phyloP scores from a whole-genome alignment of 1,284 basidiomycete genomes.

The Ganoderma resinaceum region DNA sequence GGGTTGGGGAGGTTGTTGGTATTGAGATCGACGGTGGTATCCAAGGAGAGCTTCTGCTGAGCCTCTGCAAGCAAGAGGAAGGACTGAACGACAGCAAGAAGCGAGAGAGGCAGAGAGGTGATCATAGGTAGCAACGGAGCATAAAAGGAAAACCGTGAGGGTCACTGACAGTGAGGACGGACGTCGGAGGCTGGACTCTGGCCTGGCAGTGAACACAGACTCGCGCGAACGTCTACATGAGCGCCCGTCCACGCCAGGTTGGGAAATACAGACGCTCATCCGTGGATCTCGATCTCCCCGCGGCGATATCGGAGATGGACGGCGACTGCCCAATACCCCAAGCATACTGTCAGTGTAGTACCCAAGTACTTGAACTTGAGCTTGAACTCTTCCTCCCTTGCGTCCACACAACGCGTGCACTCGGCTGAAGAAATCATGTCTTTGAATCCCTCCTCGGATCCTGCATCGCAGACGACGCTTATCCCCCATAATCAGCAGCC shows the following conservation, averaged over 20 bases:
- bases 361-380: too few species aligned
- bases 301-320: not conserved
- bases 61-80: conserved; percentile 31
- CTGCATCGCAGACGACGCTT: conserved; percentile 66
- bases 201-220: too few species aligned
- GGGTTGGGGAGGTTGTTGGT: conserved; percentile 29
- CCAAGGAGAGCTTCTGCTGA: conserved; percentile 34
- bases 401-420: not conserved
- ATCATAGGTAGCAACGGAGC: not conserved
- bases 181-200: too few species aligned
- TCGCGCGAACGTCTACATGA: too few species aligned
- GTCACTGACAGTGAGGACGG: not conserved
- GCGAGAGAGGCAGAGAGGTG: conserved; percentile 31
- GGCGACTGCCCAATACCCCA: not conserved
- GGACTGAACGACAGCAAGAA: conserved; percentile 33
- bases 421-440: conserved; percentile 8
- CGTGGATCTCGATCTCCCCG: not conserved
- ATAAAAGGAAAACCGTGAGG: not conserved
- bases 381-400: not conserved
- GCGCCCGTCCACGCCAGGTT: not conserved
- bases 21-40: conserved; percentile 28
- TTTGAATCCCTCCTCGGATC: conserved; percentile 18
- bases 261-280: not conserved
- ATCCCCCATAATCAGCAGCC: conserved; percentile 71
- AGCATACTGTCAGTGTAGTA: too few species aligned